Evolutionary conservation across 129 eudicot genomes (phyloP), one percentile per base, ranked within the genome.

Genomic region (Flaveria trinervia): DNA sequence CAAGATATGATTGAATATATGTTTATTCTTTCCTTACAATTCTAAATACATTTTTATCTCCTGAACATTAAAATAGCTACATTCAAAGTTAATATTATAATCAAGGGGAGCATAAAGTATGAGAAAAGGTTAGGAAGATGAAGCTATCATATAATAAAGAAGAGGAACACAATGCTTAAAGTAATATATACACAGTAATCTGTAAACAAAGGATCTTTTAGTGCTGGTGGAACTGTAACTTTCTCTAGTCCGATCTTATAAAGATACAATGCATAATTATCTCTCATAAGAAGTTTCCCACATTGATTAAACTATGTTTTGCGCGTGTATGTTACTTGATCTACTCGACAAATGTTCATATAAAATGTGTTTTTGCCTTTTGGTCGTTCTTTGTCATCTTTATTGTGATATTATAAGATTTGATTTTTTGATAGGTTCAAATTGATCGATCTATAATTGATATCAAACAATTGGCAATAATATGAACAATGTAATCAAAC

Each of bases 121-220:
- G 48, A 7, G 23, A 43, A 62, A 65, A 66, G 48, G 75, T 73
- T 72, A 73, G 83, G 79, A 80, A 65, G 69, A 80, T 73, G 83
- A 73, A 73, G 74, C 79, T 73, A 54, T 80, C 83, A 65, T 4
- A 16, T 39, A 30, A 16, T 65, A 66, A 80, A 66, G 70, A 56
- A 73, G 75, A 67, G 79, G 79, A 80, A 73, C 84, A 73, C 15
- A 66, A 73, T 80, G 84, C 74, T 80, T 73, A 73, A 80, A 80
- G 83, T 74, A 51, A 50, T 65, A 67, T 23, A 23, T 13, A 72
- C 43, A 72, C 50, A 52, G 28, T 62, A 62, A 65, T 50, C 46
- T 26, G 51, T 43, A 54, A 52, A 46, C 51, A 46, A 62, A 65
- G 72, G 1, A 20, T 3, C 43, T 64, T 60, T 72, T 48, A 79